These are phyloP conservation scores for Boletus rufocinnamomeus DNA, from an alignment of 768 basidiomycete genomes.

Conservation along the genomic window DNA sequence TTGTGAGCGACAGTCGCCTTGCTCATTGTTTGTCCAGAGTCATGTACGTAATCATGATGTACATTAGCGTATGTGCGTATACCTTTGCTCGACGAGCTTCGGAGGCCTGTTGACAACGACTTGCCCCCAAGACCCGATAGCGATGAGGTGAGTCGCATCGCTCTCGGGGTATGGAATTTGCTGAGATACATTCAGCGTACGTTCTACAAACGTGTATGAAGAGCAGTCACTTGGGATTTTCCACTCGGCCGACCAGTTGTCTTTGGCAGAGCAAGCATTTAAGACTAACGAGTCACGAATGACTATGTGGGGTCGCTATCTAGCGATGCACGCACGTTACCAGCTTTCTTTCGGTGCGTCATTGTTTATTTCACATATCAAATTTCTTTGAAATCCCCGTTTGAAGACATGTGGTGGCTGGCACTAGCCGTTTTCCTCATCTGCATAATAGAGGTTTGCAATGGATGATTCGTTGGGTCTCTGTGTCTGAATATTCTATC, in stretches of 20 bases:
- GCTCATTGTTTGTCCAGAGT: slow-evolving; percentile 49
- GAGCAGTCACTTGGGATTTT: slow-evolving; percentile 88
- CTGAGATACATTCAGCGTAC: slow-evolving; percentile 55
- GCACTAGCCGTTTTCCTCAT: slow-evolving; percentile 80
- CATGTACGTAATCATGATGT: slow-evolving; percentile 93
- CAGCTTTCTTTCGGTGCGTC: slow-evolving; percentile 88
- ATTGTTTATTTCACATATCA: not conserved
- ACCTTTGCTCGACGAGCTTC: not conserved
- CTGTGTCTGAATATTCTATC: slow-evolving; percentile 4
- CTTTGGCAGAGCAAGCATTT: slow-evolving; percentile 47
- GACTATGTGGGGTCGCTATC: slow-evolving; percentile 72
- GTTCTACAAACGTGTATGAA: slow-evolving; percentile 93
- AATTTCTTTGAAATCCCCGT: slow-evolving; percentile 3
- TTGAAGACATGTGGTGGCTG: slow-evolving; percentile 96
- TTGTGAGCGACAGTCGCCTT: not conserved
- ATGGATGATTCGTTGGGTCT: not conserved
- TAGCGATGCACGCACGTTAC: slow-evolving; percentile 78
- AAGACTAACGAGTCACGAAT: slow-evolving; percentile 49
- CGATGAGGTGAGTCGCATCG: slow-evolving; percentile 59
- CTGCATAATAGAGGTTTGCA: slow-evolving; percentile 87
- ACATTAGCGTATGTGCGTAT: slow-evolving; percentile 74
- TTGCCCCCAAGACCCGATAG: slow-evolving; percentile 63
- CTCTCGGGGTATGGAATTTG: not conserved
- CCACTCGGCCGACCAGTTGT: slow-evolving; percentile 49
- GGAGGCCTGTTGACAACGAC: slow-evolving; percentile 3